Base-by-base conservation (phyloP, 257 asterid species). In the Fraxinus quadrangulata region DNA sequence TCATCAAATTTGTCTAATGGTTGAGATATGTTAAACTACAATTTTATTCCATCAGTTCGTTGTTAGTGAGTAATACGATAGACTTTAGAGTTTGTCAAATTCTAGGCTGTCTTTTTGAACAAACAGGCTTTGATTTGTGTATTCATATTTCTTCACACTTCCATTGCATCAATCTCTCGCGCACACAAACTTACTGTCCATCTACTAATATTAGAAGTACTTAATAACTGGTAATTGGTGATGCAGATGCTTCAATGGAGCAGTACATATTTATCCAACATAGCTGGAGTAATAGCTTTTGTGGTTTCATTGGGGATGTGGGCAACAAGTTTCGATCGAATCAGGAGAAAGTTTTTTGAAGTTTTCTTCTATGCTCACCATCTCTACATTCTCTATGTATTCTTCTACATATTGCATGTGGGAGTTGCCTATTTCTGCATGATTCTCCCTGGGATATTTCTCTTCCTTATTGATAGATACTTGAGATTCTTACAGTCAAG, bases 351-450 rank as follows among this genome's bases (percentile, higher is more conserved):
- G 40, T 76, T 74, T 85, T 90, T 92, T 24, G 94, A 91, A 82
- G 47, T 91, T 68, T 88, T 89, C 88, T 90, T 71, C 67, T 90
- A 90, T 73, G 4, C 78, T 0, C 97, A 91, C 80, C 90, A 91
- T 34, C 87, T 91, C 56, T 90, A 90, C 40, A 73, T 78, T 37
- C 77, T 81, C 47, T 85, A 63, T 19, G 14, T 91, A 21, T 61
- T 92, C 84, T 87, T 92, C 86, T 92, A 85, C 81, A 78, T 90
- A 75, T 76, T 91, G n/a, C 97, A 91, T 73, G 95, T 91, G 36
- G 97, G 95, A 16, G 88, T 87, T 51, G 89, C 82, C 70, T 90
- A 87, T 49, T 81, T 86, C 3, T 90, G 91, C 86, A 78, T 87
- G 85, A 87, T 88, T 47, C 97, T 87, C 78, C 93, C 95, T 17